Conservation (phyloP, 116 monocot species). For the Posidonia oceanica region DNA sequence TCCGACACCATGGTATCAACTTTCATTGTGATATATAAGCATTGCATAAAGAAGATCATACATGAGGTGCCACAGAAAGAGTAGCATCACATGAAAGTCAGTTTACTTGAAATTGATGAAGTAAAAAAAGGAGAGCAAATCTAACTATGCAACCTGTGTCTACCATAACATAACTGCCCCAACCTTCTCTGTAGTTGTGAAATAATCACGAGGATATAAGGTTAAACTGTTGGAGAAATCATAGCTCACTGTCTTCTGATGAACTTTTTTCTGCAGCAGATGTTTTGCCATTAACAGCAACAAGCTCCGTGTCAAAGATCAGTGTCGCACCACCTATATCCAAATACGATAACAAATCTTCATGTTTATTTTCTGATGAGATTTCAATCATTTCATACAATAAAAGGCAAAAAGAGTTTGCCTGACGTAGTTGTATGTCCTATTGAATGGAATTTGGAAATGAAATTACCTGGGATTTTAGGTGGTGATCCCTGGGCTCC, state of each 20-base stretch:
- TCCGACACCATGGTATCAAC: no score
- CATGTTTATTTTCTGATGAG: background rate
- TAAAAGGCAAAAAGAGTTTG: background rate
- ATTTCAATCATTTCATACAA: background rate
- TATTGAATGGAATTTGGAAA: background rate
- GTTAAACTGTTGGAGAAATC: background rate
- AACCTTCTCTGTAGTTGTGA: no score
- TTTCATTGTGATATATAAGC: no score
- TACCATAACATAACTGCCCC: no score
- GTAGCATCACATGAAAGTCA: no score
- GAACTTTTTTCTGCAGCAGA: conserved; percentile 10
- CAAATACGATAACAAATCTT: no score
- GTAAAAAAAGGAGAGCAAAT: no score
- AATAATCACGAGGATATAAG: no score
- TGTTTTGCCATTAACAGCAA: conserved; percentile 77
- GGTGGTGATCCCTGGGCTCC: conserved; percentile 93
- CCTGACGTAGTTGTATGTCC: background rate
- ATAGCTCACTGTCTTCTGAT: conserved; percentile 39
- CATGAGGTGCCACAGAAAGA: no score
- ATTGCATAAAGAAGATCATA: no score
- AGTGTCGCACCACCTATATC: conserved; percentile 87
- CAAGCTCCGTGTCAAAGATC: conserved; percentile 91
- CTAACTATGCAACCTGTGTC: no score
- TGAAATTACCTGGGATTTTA: conserved; percentile 67
- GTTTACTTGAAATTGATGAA: no score